A percentile compares a stretch with the other conserved stretches of the same genome.
Conservation (phyloP, 2,329 filamentous ascomycete species). For the Clonostachys byssicola region DNA sequence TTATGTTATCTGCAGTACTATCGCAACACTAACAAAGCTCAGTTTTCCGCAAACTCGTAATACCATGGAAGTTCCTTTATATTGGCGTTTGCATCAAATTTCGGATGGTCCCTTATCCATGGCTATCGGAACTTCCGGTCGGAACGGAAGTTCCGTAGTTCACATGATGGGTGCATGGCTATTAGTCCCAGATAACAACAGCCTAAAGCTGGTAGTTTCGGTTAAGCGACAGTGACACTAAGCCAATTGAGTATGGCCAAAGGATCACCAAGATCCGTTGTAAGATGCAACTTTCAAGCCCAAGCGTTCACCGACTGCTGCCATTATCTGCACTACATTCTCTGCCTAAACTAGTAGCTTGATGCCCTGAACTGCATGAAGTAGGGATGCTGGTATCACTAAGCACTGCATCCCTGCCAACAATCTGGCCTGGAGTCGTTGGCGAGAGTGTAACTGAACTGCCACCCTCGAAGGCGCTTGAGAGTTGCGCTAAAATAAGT, state of each 20-base stretch:
- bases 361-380: background rate
- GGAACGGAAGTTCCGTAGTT: no score
- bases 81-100: no score
- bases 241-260: background rate
- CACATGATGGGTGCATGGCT: no score
- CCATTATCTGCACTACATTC: background rate
- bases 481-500: constrained; percentile 37
- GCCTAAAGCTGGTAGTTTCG: background rate
- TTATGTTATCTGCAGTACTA: background rate
- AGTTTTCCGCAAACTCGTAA: no score
- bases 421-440: constrained; percentile 7
- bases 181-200: no score
- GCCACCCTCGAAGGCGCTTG: constrained; percentile 41
- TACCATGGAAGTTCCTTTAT: no score
- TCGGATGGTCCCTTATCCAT: no score
- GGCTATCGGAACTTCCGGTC: no score
- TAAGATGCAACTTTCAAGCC: background rate
- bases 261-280: background rate
- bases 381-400: constrained; percentile 16
- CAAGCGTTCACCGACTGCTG: background rate
- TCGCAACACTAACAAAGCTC: no score
- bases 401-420: constrained; percentile 16
- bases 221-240: background rate
- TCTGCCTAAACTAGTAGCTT: background rate
- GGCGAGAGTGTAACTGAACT: constrained; percentile 14